A percentile compares a stretch with the other conserved stretches of the same genome.
Evolutionary conservation across 805 yeast species (phyloP).

Genomic region (Kluyveromyces dobzhanskii): DNA sequence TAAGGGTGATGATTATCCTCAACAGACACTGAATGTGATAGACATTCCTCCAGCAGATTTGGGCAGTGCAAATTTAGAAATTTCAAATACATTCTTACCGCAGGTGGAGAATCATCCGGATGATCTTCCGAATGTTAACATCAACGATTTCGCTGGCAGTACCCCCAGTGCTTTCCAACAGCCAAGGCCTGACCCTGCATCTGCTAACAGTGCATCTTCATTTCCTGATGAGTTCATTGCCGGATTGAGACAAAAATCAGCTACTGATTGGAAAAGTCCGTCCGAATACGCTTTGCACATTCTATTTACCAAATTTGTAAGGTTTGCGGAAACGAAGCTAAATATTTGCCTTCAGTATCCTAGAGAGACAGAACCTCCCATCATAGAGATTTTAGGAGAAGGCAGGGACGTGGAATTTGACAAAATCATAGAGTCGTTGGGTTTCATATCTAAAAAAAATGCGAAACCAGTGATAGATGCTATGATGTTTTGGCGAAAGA

Average conservation of each 20-base stretch:
- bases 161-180: not conserved
- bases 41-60: not conserved
- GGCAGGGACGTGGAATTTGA: slow-evolving; percentile 86
- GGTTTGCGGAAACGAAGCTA: slow-evolving; percentile 84
- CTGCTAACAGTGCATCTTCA: slow-evolving; percentile 9
- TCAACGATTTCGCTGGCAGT: too few relatives aligned
- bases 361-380: slow-evolving; percentile 61
- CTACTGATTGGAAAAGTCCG: slow-evolving; percentile 57
- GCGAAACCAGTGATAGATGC: slow-evolving; percentile 96
- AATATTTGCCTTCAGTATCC: slow-evolving; percentile 62
- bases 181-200: slow-evolving; percentile 2
- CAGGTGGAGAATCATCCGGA: too few relatives aligned
- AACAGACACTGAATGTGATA: not conserved
- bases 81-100: too few relatives aligned
- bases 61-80: too few relatives aligned
- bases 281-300: slow-evolving; percentile 92
- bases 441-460: slow-evolving; percentile 79
- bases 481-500: slow-evolving; percentile 96
- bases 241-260: slow-evolving; percentile 31
- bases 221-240: slow-evolving; percentile 20
- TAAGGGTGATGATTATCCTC: not conserved
- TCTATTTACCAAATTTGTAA: slow-evolving; percentile 88
- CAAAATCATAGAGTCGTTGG: slow-evolving; percentile 74
- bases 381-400: slow-evolving; percentile 67
- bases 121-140: too few relatives aligned